Evolutionary conservation across 176 grass and related monocot genomes (phyloP).

Genomic region (Canna indica): DNA sequence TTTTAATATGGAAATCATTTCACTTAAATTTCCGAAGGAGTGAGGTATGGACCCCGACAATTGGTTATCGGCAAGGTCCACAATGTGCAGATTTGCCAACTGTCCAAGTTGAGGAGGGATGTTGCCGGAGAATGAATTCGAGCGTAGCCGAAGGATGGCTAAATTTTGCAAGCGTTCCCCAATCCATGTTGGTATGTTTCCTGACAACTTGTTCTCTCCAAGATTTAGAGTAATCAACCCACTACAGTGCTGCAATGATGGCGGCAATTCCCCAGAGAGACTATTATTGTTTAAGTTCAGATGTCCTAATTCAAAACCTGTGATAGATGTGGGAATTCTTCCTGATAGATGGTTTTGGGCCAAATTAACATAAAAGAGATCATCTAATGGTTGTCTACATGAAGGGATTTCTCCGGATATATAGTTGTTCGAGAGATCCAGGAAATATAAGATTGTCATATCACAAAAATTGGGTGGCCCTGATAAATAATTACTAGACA

Average conservation of each 20-base stretch:
- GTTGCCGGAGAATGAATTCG: background rate
- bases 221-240: constrained; percentile 3
- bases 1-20: background rate
- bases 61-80: constrained; percentile 19
- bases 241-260: constrained; percentile 9
- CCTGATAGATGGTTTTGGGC: background rate
- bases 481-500: constrained; percentile 27
- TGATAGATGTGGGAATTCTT: background rate
- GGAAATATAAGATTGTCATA: background rate
- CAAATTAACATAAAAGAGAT: background rate
- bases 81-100: constrained; percentile 8
- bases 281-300: constrained; percentile 9
- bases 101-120: constrained; percentile 4
- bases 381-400: too few relatives aligned
- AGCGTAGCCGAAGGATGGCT: constrained; percentile 5
- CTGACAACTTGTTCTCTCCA: constrained; percentile 13
- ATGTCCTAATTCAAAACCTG: background rate
- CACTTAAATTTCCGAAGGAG: too few relatives aligned
- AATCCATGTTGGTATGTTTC: constrained; percentile 26
- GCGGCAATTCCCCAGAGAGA: constrained; percentile 8
- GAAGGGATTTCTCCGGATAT: too few relatives aligned
- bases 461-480: constrained; percentile 1
- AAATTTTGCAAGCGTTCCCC: constrained; percentile 9
- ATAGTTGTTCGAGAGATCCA: background rate
- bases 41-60: background rate